phyloP scores from a whole-genome alignment of 441 rosid species.

The Arabidopsis hybrid region DNA sequence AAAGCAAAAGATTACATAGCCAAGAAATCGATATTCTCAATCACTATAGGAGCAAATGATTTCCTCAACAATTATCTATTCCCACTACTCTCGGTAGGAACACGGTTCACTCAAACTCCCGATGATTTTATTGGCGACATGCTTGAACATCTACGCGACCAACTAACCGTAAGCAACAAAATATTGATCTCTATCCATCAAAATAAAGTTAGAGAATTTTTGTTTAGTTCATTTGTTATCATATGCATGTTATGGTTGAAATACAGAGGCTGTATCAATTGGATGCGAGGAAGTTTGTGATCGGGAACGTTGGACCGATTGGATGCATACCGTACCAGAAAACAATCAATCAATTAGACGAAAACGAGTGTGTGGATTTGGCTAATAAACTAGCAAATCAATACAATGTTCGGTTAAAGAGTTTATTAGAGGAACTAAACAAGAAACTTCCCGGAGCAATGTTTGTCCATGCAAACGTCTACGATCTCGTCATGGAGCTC shows the following conservation, averaged over 20 bases:
- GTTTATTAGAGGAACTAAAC: constrained; percentile 59
- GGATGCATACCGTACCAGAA: constrained; percentile 94
- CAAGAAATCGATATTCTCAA: constrained; percentile 76
- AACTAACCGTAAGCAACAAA: constrained; percentile 59
- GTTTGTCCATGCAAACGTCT: constrained; percentile 76
- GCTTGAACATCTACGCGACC: constrained; percentile 62
- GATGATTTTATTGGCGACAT: constrained; percentile 72
- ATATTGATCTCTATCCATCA: too few relatives aligned
- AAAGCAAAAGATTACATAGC: constrained; percentile 67
- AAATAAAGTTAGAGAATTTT: neutral
- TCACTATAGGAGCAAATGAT: constrained; percentile 92
- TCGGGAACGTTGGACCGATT: constrained; percentile 84
- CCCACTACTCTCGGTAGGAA: constrained; percentile 78
- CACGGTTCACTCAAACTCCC: constrained; percentile 67
- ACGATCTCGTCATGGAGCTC: constrained; percentile 81
- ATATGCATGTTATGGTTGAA: neutral
- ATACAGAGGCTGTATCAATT: constrained; percentile 77
- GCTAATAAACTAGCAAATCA: constrained; percentile 77
- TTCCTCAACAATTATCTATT: constrained; percentile 87
- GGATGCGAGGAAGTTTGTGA: constrained; percentile 85
- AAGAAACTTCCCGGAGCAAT: constrained; percentile 71
- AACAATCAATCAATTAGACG: constrained; percentile 51
- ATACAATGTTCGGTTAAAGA: constrained; percentile 66
- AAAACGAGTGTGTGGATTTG: constrained; percentile 75
- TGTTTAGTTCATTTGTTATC: neutral